Conservation (phyloP, 2,329 filamentous ascomycete genomes). For the Biscogniauxia marginata region DNA sequence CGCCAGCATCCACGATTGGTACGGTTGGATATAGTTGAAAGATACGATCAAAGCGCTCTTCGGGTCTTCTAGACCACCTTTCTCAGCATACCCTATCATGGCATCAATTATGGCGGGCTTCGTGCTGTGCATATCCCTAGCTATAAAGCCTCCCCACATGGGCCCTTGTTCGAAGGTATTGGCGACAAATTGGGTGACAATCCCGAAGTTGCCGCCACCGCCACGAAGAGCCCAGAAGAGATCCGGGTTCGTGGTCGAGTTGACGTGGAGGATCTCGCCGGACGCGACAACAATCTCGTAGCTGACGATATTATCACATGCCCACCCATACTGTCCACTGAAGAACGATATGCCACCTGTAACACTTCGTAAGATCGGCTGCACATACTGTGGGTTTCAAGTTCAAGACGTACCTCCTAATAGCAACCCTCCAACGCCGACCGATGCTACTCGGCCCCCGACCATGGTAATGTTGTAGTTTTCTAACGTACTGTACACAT, state of each 20-base stretch:
- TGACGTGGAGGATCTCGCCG: conserved; percentile 20
- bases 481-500: conserved; percentile 38
- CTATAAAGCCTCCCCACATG: conserved; percentile 15
- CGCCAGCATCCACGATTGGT: conserved; percentile 12
- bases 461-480: conserved; percentile 32
- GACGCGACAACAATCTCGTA: conserved; percentile 30
- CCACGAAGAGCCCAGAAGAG: conserved; percentile 33
- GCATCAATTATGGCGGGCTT: conserved; percentile 5
- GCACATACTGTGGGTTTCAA: background rate
- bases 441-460: conserved; percentile 37
- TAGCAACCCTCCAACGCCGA: conserved; percentile 40
- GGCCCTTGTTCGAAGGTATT: conserved; percentile 8
- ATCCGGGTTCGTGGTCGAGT: conserved; percentile 32
- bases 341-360: conserved; percentile 34
- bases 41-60: conserved; percentile 15
- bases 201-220: conserved; percentile 19
- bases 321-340: conserved; percentile 28
- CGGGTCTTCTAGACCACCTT: conserved; percentile 11
- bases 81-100: conserved; percentile 6
- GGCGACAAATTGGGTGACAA: conserved; percentile 16
- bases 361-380: background rate
- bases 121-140: conserved; percentile 12
- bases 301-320: conserved; percentile 36
- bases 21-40: conserved; percentile 8
- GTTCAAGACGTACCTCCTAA: conserved; percentile 27